Conservation (phyloP, 2,329 filamentous ascomycete genomes). For the Sphaerulina populicola region DNA sequence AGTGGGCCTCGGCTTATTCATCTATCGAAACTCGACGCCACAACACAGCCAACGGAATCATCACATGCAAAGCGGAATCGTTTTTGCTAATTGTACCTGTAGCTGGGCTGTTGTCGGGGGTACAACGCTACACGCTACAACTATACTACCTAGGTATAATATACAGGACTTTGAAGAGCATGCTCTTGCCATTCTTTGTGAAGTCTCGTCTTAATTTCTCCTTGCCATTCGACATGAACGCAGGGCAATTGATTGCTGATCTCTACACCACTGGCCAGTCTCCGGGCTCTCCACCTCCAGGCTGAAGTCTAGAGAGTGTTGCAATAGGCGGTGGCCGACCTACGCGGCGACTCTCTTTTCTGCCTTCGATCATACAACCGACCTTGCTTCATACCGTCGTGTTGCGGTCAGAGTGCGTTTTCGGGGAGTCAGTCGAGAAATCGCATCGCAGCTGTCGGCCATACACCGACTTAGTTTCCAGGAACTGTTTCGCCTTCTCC, state of each 20-base stretch:
- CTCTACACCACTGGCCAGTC: not conserved
- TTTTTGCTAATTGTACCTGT: too few relatives aligned
- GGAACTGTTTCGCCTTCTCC: conserved; percentile 48
- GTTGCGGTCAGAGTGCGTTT: not conserved
- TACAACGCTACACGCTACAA: too few relatives aligned
- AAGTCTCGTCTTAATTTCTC: too few relatives aligned
- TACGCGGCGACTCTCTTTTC: not conserved
- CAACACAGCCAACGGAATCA: too few relatives aligned
- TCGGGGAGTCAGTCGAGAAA: conserved; percentile 36
- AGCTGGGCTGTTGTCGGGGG: too few relatives aligned
- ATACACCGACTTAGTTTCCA: conserved; percentile 54
- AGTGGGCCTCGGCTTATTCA: too few relatives aligned
- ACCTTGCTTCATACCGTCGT: not conserved
- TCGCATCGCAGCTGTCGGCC: conserved; percentile 59
- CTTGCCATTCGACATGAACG: too few relatives aligned
- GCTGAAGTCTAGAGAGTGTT: not conserved
- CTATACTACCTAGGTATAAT: too few relatives aligned
- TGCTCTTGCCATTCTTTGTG: too few relatives aligned
- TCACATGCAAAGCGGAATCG: too few relatives aligned
- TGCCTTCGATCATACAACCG: not conserved
- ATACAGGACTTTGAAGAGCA: too few relatives aligned
- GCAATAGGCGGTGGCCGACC: not conserved
- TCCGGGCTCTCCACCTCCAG: not conserved
- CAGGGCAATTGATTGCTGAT: not conserved
- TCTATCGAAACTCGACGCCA: too few relatives aligned